These are phyloP conservation scores for Camellia granthamiana DNA, from an alignment of 148 eudicot species.

Conservation along the genomic window DNA sequence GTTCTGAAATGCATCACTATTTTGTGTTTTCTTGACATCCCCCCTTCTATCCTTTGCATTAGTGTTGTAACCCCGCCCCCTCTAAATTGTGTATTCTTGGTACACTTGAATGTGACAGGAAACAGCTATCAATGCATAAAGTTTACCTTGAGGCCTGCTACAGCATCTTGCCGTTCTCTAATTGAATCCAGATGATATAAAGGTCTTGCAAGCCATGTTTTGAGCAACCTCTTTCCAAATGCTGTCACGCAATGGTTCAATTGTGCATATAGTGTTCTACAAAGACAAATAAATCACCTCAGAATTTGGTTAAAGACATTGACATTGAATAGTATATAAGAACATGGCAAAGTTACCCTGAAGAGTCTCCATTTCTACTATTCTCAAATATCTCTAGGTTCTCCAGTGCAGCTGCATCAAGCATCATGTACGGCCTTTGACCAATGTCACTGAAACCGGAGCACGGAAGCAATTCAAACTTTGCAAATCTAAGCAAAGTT, in stretches of 20 bases:
- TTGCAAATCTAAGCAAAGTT: conserved; percentile 82
- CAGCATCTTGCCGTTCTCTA: conserved; percentile 87
- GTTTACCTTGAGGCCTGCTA: conserved; percentile 73
- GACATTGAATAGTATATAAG: neutral
- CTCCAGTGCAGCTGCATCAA: conserved; percentile 92
- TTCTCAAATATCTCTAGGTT: conserved; percentile 95
- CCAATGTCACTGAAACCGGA: conserved; percentile 51
- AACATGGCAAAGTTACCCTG: conserved; percentile 59
- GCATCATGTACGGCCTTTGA: conserved; percentile 76
- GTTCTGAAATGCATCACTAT: neutral
- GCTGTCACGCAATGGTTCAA: conserved; percentile 87
- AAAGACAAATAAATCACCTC: conserved; percentile 15
- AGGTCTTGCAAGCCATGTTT: conserved; percentile 95
- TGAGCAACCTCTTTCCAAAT: conserved; percentile 90
- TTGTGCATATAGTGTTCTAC: conserved; percentile 77
- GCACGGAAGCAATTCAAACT: conserved; percentile 81
- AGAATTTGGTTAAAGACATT: neutral
- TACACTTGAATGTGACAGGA: neutral
- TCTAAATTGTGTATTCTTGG: neutral
- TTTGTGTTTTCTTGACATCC: neutral
- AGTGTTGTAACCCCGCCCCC: neutral
- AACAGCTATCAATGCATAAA: neutral
- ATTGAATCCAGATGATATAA: conserved; percentile 59
- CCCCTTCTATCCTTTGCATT: neutral
- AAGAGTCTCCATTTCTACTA: conserved; percentile 66